Evolutionary conservation across 345 rosid species (phyloP).

Genomic region (Rubroshorea leprosula): DNA sequence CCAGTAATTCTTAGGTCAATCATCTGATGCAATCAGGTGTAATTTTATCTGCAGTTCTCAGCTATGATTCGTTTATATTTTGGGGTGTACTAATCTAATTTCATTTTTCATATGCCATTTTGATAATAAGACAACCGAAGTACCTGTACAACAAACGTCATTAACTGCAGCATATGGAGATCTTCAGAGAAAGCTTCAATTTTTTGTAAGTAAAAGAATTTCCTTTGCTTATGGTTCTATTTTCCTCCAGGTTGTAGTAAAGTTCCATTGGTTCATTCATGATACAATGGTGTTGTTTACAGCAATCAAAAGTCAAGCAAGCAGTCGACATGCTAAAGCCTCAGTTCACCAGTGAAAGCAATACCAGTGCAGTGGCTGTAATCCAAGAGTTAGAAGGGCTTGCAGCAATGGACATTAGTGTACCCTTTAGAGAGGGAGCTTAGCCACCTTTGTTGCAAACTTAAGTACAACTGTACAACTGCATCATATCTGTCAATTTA

Average conservation of each 20-base stretch:
- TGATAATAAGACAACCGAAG: slow-evolving; percentile 16
- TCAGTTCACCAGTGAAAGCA: slow-evolving; percentile 27
- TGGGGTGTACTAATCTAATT: neutral
- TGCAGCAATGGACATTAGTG: slow-evolving; percentile 34
- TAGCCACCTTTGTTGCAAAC: neutral
- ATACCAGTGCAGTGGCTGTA: slow-evolving; percentile 34
- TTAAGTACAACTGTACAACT: neutral
- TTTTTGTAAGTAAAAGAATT: slow-evolving; percentile 43
- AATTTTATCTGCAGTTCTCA: neutral
- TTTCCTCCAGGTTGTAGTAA: neutral
- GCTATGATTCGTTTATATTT: neutral
- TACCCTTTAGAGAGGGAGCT: slow-evolving; percentile 29
- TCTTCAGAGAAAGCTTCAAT: slow-evolving; percentile 48
- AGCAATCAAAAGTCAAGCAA: slow-evolving; percentile 59
- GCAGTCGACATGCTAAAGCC: slow-evolving; percentile 43
- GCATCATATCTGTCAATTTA: neutral
- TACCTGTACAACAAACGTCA: slow-evolving; percentile 19
- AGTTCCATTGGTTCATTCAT: neutral
- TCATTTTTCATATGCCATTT: slow-evolving; percentile 13
- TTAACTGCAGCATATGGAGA: slow-evolving; percentile 34
- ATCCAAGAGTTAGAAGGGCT: slow-evolving; percentile 64
- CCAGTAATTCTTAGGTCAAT: neutral
- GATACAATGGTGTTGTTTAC: slow-evolving; percentile 18
- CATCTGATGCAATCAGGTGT: neutral
- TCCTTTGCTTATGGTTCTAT: neutral